A percentile compares a stretch with the other conserved stretches of the same genome.
These are phyloP conservation scores for Erythrobasidium hasegawianum DNA, from an alignment of 1,284 basidiomycete species.

Conservation along the genomic window DNA sequence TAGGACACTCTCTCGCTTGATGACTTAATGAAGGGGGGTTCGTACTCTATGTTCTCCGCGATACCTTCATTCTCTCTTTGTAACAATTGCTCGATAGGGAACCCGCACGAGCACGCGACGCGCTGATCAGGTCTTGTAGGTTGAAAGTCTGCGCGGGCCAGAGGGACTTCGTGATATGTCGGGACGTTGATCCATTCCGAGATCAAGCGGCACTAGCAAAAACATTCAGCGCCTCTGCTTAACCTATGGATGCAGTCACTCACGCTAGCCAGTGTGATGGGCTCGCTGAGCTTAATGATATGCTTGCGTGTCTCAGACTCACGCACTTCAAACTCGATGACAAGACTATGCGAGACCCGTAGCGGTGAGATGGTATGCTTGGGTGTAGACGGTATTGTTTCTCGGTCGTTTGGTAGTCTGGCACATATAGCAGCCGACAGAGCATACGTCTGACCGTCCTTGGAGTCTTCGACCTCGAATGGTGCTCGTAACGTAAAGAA, in stretches of 20 bases:
- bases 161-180: slow-evolving; percentile 3
- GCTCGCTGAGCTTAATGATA: slow-evolving; percentile 4
- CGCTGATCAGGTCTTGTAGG: slow-evolving; percentile 16
- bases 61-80: slow-evolving; percentile 25
- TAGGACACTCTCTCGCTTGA: background rate
- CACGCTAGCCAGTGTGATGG: slow-evolving; percentile 20
- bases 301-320: background rate
- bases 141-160: slow-evolving; percentile 14
- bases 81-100: slow-evolving; percentile 14
- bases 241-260: background rate
- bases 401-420: slow-evolving; percentile 22
- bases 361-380: slow-evolving; percentile 10
- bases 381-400: slow-evolving; percentile 2
- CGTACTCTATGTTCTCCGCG: background rate
- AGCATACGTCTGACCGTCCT: background rate
- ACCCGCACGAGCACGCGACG: slow-evolving; percentile 24
- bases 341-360: slow-evolving; percentile 1
- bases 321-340: slow-evolving; percentile 16
- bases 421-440: slow-evolving; percentile 10
- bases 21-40: slow-evolving; percentile 20
- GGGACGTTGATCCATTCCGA: slow-evolving; percentile 21
- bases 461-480: background rate
- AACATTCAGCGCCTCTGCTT: background rate
- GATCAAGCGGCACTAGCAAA: slow-evolving; percentile 13
- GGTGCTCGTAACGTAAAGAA: background rate